Base-by-base conservation (phyloP, 257 asterid species). In the Fraxinus pennsylvanica region DNA sequence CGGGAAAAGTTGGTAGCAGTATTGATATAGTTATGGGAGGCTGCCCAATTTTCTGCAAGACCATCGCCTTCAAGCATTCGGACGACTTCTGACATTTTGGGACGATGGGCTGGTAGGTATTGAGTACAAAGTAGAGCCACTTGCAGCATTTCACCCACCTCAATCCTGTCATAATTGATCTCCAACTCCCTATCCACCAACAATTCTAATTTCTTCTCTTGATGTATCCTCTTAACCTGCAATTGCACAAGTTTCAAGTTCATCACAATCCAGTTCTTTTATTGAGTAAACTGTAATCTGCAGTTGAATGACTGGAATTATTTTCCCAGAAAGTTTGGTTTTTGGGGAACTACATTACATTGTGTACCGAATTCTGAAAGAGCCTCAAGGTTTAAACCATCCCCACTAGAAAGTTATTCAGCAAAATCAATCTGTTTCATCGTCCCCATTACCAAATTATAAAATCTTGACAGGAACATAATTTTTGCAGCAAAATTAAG, bases 21-120 rank as follows among this genome's bases (percentile, higher is more conserved):
- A 4, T 84, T 85, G 45, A 81, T 80, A 19, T 83, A 87, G 76
- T 86, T 86, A 77, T 90, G 96, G 0, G 97, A 85, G 10, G 96
- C 96, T n/a, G 96, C 98, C 99, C 99, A 95, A 87, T 95, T 95
- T 69, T 92, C 97, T 0, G 97, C 99, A 5, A 92, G 89, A 1
- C 99, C 99, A 57, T 95, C 99, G 4, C 99, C 99, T 78, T 95
- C 99, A 0, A 95, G 90, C 99, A 95, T 95, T 17, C 95, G 85
- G 19, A 91, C 93, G 73, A 95, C 97, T 72, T 93, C 98, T 0
- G 97, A 95, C 99, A 95, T 95, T 74, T 87, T 95, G 74, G 99
- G 99, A 0, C 99, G 94, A 35, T 95, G 89, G 35, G 88, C 84
- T 0, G 97, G 98, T 5, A 88, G 84, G 86, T 87, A 87, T 43